Conservation (phyloP, 345 rosid species). For the Draba incana region DNA sequence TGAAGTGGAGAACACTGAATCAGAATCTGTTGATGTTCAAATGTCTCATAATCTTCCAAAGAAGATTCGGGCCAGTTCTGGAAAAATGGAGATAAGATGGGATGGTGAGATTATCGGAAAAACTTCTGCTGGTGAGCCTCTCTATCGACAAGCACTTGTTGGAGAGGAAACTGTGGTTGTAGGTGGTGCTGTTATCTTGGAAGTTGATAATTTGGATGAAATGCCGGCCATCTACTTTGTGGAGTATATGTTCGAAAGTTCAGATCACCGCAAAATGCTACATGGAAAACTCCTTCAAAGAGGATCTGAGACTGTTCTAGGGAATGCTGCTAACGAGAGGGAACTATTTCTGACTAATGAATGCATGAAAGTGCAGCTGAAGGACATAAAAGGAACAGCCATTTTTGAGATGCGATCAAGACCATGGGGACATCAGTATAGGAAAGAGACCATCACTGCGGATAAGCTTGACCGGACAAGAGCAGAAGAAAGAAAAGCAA, state of each 20-base stretch:
- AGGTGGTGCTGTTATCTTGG: slow-evolving; percentile 54
- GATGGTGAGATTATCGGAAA: slow-evolving; percentile 49
- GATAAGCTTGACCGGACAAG: slow-evolving; percentile 54
- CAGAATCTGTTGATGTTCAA: slow-evolving; percentile 37
- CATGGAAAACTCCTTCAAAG: slow-evolving; percentile 61
- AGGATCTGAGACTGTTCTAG: slow-evolving; percentile 66
- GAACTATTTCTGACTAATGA: slow-evolving; percentile 63
- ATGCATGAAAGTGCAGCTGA: slow-evolving; percentile 53
- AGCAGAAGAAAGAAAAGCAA: slow-evolving; percentile 58
- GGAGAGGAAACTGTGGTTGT: slow-evolving; percentile 54
- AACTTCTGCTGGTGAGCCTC: slow-evolving; percentile 49
- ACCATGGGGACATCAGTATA: slow-evolving; percentile 70
- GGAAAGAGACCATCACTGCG: slow-evolving; percentile 47
- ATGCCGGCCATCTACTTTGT: slow-evolving; percentile 57
- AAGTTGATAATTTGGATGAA: slow-evolving; percentile 47
- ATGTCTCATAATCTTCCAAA: slow-evolving; percentile 39
- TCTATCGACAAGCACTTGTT: slow-evolving; percentile 55
- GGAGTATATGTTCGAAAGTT: slow-evolving; percentile 64
- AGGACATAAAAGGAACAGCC: slow-evolving; percentile 48
- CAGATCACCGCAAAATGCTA: slow-evolving; percentile 53
- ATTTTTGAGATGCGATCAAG: slow-evolving; percentile 48
- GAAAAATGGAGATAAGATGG: slow-evolving; percentile 55
- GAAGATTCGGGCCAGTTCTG: slow-evolving; percentile 37
- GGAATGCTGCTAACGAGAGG: slow-evolving; percentile 61
- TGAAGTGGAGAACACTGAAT: slow-evolving; percentile 43